Evolutionary conservation across 352 stramenopile genomes (phyloP), one percentile per base, ranked within the genome.

Genomic region (Vaucheria bursata): DNA sequence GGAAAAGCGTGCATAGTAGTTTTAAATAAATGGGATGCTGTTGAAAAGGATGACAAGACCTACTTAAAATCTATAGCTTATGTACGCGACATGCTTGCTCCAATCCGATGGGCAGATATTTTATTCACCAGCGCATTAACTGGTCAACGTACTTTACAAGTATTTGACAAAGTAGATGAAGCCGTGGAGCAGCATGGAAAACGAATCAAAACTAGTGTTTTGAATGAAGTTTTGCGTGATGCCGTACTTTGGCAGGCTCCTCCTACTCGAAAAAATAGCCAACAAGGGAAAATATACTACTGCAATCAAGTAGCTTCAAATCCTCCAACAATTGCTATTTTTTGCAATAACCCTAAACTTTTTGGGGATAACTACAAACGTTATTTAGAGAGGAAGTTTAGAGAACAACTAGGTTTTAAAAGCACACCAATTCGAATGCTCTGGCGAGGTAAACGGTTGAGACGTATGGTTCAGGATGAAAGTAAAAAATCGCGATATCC

Each of bases 1-100:
- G 83, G 83, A 5, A 75, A 79, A 40, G 88, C 89, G 3, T 93
- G 89, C 83, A 88, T 92, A 0, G 89, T 94, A 67, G 83, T 93
- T 59, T 88, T 87, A 67, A 94, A 94, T 80, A 94, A 94, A 80
- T 94, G 89, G 89, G 90, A 94, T 79, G 86, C 87, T 7, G 87
- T 93, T 0, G 39, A 81, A 18, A 94, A 94, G 84, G 87, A 92
- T 83, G 89, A 89, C 4, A 85, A 68, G 12, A 92, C 88, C 31
- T 91, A 90, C 75, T 73, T 31, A 8, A 65, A 85, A 72, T 50
- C 80, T 8, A 64, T 85, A 12, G 36, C 34, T 6, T 85, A 85
- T 34, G 72, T 83, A n/a, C 68, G 67, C 33, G 74, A 84, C 39
- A 79, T 82, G 76, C 65, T 85, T n/a, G 52, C 71, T 25, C 71